Conservation (phyloP, 768 basidiomycete genomes). For the Lactarius vividus region DNA sequence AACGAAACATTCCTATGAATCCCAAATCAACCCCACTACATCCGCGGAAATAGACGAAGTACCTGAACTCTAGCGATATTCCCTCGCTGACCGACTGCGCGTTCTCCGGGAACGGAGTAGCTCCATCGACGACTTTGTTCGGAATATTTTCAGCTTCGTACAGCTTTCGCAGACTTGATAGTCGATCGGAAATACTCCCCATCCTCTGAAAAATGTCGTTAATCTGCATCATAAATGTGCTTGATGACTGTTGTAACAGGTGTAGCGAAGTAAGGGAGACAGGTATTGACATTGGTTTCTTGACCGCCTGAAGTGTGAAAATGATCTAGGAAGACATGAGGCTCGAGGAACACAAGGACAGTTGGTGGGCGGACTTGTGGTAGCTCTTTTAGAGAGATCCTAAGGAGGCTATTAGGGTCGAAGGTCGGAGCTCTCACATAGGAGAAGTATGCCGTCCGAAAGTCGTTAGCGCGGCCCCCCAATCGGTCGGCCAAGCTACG, state of each 20-base stretch:
- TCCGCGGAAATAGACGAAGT: slow-evolving; percentile 26
- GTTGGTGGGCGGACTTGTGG: slow-evolving; percentile 20
- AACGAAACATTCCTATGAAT: slow-evolving; percentile 65
- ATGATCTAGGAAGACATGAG: slow-evolving; percentile 17
- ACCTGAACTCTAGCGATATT: slow-evolving; percentile 65
- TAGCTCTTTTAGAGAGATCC: slow-evolving; percentile 15
- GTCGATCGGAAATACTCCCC: slow-evolving; percentile 51
- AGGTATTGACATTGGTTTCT: slow-evolving; percentile 26
- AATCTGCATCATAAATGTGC: slow-evolving; percentile 48
- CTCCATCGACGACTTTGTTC: slow-evolving; percentile 59
- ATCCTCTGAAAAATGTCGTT: slow-evolving; percentile 51
- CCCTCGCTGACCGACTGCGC: slow-evolving; percentile 18
- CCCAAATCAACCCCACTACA: slow-evolving; percentile 26
- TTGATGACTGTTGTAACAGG: slow-evolving; percentile 52
- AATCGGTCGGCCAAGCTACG: slow-evolving; percentile 20
- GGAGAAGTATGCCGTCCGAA: slow-evolving; percentile 7
- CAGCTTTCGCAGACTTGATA: slow-evolving; percentile 54
- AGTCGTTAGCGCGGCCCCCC: slow-evolving; percentile 18
- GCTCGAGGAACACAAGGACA: neutral
- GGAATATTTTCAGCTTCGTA: slow-evolving; percentile 61
- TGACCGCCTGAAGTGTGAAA: slow-evolving; percentile 28
- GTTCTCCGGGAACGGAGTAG: slow-evolving; percentile 37
- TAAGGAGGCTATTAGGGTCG: slow-evolving; percentile 3
- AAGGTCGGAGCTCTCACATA: neutral
- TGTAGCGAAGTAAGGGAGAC: slow-evolving; percentile 36